Evolutionary conservation across 2,329 filamentous ascomycete species (phyloP).

Genomic region (Westerdykella sp.): DNA sequence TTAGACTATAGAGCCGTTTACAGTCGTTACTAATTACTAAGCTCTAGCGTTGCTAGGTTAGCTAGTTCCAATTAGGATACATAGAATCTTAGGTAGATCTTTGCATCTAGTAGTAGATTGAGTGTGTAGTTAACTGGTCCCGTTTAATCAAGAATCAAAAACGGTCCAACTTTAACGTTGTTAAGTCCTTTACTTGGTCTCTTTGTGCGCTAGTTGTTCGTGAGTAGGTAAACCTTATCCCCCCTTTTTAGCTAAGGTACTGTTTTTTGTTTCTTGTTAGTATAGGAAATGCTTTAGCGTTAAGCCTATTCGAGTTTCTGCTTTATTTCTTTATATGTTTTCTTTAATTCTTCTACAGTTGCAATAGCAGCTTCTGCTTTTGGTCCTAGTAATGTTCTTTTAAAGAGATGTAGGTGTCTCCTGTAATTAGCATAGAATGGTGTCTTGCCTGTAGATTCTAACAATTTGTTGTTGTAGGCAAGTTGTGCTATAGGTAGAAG

Average conservation of each 20-base stretch:
- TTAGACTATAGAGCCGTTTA: neutral
- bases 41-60: neutral
- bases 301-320: constrained; percentile 1
- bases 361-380: neutral
- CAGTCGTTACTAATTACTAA: neutral
- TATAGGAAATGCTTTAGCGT: constrained; percentile 2
- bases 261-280: constrained; percentile 11
- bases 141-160: constrained; percentile 2
- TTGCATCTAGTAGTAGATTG: neutral
- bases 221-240: constrained; percentile 2
- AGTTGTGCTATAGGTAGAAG: constrained; percentile 2
- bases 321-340: constrained; percentile 2
- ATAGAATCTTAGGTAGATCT: constrained; percentile 1
- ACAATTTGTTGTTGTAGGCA: neutral
- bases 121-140: constrained; percentile 2
- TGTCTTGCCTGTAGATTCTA: constrained; percentile 1
- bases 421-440: constrained; percentile 2
- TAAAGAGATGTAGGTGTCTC: constrained; percentile 9
- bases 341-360: constrained; percentile 3
- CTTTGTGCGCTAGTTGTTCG: constrained; percentile 5
- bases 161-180: neutral
- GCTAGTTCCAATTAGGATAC: neutral
- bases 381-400: constrained; percentile 1
- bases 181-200: constrained; percentile 4
- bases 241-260: neutral